Evolutionary conservation across 2,329 filamentous ascomycete genomes (phyloP).

Genomic region (Botryotinia calthae): DNA sequence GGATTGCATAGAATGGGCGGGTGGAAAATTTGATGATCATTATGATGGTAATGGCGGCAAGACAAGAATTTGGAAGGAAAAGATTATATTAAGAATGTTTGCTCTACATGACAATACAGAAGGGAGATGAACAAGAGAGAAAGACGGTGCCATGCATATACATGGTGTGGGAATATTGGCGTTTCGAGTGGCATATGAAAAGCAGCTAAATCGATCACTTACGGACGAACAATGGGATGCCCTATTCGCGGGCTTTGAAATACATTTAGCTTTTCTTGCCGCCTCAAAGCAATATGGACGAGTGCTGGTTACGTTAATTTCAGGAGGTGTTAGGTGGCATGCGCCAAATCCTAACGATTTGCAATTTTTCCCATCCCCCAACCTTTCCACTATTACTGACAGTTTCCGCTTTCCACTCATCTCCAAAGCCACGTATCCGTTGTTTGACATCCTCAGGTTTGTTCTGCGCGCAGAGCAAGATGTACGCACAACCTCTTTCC

Average conservation of each 20-base stretch:
- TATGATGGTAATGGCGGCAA: slow-evolving; percentile 1
- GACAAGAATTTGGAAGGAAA: background rate
- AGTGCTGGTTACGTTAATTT: slow-evolving; percentile 1
- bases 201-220: slow-evolving; percentile 19
- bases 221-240: slow-evolving; percentile 16
- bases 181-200: slow-evolving; percentile 28
- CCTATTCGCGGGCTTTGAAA: background rate
- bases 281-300: background rate
- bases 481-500: slow-evolving; percentile 74
- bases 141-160: slow-evolving; percentile 8
- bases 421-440: slow-evolving; percentile 56
- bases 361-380: slow-evolving; percentile 92
- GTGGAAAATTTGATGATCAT: slow-evolving; percentile 11
- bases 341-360: slow-evolving; percentile 83
- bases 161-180: slow-evolving; percentile 24
- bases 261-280: background rate
- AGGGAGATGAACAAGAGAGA: background rate
- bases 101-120: slow-evolving; percentile 9
- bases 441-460: slow-evolving; percentile 71
- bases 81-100: background rate
- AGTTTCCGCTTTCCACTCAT: slow-evolving; percentile 68
- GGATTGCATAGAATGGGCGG: background rate
- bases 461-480: slow-evolving; percentile 89
- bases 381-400: slow-evolving; percentile 81
- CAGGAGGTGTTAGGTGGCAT: slow-evolving; percentile 15